These are phyloP conservation scores for Saturnispora mendoncae DNA, from an alignment of 805 yeast genomes.

Conservation along the genomic window DNA sequence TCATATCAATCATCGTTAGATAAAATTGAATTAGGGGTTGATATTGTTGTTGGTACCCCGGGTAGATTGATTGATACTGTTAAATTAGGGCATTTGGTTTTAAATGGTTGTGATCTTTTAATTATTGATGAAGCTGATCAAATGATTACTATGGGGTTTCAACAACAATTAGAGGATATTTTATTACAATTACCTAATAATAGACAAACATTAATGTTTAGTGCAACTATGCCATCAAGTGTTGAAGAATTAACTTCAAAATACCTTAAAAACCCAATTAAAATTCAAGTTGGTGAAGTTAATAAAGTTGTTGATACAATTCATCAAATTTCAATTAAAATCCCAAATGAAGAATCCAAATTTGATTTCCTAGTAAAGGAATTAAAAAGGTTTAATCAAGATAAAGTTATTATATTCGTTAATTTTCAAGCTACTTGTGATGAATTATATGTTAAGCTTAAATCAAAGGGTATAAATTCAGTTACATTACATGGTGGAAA, in stretches of 20 bases:
- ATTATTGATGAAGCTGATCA: conserved; percentile 92
- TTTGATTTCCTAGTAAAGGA: conserved; percentile 35
- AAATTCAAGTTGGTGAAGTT: conserved; percentile 57
- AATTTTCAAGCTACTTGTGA: conserved; percentile 73
- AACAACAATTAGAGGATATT: conserved; percentile 61
- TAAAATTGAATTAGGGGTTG: conserved; percentile 52
- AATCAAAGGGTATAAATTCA: conserved; percentile 37
- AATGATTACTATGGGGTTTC: conserved; percentile 94
- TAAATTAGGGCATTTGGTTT: conserved; percentile 52
- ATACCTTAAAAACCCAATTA: conserved; percentile 54
- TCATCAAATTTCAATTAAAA: conserved; percentile 56
- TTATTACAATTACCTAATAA: conserved; percentile 46
- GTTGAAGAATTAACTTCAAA: conserved; percentile 59
- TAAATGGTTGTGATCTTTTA: conserved; percentile 55
- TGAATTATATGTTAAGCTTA: conserved; percentile 43
- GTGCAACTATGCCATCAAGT: conserved; percentile 82
- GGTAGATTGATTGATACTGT: conserved; percentile 81
- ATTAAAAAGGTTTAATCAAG: conserved; percentile 35
- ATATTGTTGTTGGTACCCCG: conserved; percentile 80
- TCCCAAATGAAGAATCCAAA: conserved; percentile 36
- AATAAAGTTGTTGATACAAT: conserved; percentile 62
- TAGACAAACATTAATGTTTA: conserved; percentile 78
- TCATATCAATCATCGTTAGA: conserved; percentile 52
- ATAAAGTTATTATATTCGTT: conserved; percentile 73
- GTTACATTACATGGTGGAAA: conserved; percentile 80